Evolutionary conservation across 345 rosid genomes (phyloP).

Genomic region (Ailanthus altissimus): DNA sequence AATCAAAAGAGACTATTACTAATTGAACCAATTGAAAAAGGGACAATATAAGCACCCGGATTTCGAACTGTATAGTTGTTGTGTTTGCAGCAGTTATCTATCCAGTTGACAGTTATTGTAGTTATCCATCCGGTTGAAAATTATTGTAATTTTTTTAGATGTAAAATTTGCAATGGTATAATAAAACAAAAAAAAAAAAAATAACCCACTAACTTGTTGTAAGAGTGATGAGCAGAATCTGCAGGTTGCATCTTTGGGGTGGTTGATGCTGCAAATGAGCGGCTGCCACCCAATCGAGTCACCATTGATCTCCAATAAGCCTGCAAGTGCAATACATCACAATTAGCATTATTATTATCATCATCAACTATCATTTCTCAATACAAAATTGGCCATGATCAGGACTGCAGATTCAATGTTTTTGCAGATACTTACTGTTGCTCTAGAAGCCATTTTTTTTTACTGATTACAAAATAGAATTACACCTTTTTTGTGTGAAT

Average conservation of each 20-base stretch:
- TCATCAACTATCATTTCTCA: not conserved
- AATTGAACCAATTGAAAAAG: too few relatives aligned
- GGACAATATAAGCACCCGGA: too few relatives aligned
- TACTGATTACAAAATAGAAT: not conserved
- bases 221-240: slow-evolving; percentile 5
- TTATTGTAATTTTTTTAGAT: too few relatives aligned
- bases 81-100: too few relatives aligned
- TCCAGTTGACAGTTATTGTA: too few relatives aligned
- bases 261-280: slow-evolving; percentile 27
- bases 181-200: too few relatives aligned
- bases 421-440: slow-evolving; percentile 18
- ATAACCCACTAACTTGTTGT: slow-evolving; percentile 8
- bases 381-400: too few relatives aligned
- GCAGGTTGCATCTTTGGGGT: slow-evolving; percentile 12
- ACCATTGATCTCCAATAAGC: slow-evolving; percentile 28
- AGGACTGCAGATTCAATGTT: too few relatives aligned
- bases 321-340: slow-evolving; percentile 19
- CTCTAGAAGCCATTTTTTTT: slow-evolving; percentile 34
- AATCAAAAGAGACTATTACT: too few relatives aligned
- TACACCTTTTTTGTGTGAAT: not conserved
- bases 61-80: too few relatives aligned
- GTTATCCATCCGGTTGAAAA: too few relatives aligned
- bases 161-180: too few relatives aligned
- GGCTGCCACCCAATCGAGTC: slow-evolving; percentile 15
- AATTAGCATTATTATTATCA: not conserved